phyloP scores from a whole-genome alignment of 1,139 yeast species.

The Geotrichum phurueaensis region DNA sequence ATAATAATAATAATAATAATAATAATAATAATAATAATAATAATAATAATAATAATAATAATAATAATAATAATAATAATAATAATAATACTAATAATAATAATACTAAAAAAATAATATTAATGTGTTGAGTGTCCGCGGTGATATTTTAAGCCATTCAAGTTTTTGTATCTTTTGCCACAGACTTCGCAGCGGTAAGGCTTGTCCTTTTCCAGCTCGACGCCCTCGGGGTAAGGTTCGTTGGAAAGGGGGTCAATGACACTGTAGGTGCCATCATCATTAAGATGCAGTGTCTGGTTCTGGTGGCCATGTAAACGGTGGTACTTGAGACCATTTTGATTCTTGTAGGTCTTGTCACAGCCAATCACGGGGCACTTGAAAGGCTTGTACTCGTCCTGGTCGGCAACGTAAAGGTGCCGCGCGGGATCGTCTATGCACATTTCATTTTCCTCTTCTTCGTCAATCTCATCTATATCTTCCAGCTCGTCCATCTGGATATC shows the following conservation, averaged over 20 bases:
- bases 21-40: background rate
- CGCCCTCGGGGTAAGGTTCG: constrained; percentile 84
- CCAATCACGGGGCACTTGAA: constrained; percentile 97
- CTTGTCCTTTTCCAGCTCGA: constrained; percentile 90
- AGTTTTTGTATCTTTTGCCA: constrained; percentile 91
- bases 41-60: constrained; percentile 58
- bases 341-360: constrained; percentile 94
- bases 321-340: constrained; percentile 93
- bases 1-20: background rate
- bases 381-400: constrained; percentile 88
- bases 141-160: constrained; percentile 94
- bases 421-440: constrained; percentile 68
- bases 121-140: constrained; percentile 92
- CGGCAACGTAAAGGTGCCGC: constrained; percentile 84
- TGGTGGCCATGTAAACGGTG: constrained; percentile 97
- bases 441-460: constrained; percentile 23
- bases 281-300: constrained; percentile 83
- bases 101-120: constrained; percentile 75
- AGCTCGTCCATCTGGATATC: constrained; percentile 2
- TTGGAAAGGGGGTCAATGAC: constrained; percentile 91
- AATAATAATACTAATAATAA: constrained; percentile 42
- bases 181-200: constrained; percentile 98
- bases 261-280: constrained; percentile 87
- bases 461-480: constrained; percentile 21
- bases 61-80: constrained; percentile 38